Evolutionary conservation across 164 flowering plant genomes (phyloP).

Genomic region (Liriodendron chinense): DNA sequence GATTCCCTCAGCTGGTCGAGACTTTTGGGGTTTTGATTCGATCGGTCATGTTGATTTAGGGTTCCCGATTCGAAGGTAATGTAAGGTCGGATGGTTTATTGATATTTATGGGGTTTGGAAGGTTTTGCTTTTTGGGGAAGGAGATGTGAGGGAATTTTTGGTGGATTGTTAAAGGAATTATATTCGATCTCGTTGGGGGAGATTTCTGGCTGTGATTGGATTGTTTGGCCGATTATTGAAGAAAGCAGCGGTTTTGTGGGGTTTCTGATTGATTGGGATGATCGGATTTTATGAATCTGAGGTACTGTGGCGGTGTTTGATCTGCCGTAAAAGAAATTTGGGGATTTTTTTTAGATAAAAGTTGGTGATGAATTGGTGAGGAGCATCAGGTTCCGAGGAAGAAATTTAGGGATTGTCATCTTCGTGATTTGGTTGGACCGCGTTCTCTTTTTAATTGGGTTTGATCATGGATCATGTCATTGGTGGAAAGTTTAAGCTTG

Average conservation of each 20-base stretch:
- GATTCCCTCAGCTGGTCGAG: too few relatives aligned
- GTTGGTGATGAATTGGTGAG: not conserved
- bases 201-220: not conserved
- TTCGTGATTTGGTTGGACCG: constrained; percentile 2
- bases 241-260: not conserved
- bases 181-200: not conserved
- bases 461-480: constrained; percentile 54
- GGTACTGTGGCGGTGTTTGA: not conserved
- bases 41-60: not conserved
- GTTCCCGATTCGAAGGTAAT: not conserved
- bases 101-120: too few relatives aligned
- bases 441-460: constrained; percentile 5
- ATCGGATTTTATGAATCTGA: not conserved
- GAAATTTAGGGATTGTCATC: not conserved
- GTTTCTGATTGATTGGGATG: not conserved
- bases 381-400: constrained; percentile 7
- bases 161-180: not conserved
- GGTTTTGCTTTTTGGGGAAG: not conserved
- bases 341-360: constrained; percentile 2
- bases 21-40: constrained; percentile 3
- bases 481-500: constrained; percentile 67
- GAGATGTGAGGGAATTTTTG: not conserved
- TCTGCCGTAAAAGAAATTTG: not conserved
- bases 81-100: not conserved
- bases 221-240: not conserved